Conservation (phyloP, 208 protist genomes). For the Acanthamoeba divionensis region DNA sequence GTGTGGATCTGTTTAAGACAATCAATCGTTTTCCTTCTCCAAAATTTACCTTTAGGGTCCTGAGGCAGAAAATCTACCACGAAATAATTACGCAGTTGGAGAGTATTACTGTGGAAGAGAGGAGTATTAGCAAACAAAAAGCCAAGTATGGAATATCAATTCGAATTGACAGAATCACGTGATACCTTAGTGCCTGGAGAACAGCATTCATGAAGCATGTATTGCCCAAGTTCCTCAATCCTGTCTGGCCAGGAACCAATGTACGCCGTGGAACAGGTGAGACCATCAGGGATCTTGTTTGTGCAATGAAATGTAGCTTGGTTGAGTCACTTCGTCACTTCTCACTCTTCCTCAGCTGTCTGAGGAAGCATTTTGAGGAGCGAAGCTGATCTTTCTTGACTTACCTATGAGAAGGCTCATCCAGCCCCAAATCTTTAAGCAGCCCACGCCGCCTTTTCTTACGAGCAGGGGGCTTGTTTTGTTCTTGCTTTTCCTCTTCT, state of each 20-base stretch:
- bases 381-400: neutral
- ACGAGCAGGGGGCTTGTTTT: neutral
- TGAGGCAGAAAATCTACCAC: constrained; percentile 8
- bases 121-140: neutral
- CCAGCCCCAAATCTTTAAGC: constrained; percentile 13
- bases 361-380: neutral
- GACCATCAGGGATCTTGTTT: neutral
- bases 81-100: constrained; percentile 28
- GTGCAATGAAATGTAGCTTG: too few relatives aligned
- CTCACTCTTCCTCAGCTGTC: neutral
- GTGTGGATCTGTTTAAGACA: constrained; percentile 20
- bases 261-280: neutral
- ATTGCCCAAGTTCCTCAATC: constrained; percentile 93
- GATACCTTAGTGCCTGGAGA: constrained; percentile 90
- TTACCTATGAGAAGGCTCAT: neutral
- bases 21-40: constrained; percentile 12
- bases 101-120: neutral
- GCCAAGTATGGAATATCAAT: too few relatives aligned
- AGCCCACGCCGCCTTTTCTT: neutral
- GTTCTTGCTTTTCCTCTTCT: neutral
- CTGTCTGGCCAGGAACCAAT: constrained; percentile 75
- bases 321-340: too few relatives aligned
- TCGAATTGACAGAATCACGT: too few relatives aligned
- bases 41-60: constrained; percentile 28
- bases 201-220: constrained; percentile 97